Conservation (phyloP, 352 stramenopile species). For the Pythium pyrilobum region DNA sequence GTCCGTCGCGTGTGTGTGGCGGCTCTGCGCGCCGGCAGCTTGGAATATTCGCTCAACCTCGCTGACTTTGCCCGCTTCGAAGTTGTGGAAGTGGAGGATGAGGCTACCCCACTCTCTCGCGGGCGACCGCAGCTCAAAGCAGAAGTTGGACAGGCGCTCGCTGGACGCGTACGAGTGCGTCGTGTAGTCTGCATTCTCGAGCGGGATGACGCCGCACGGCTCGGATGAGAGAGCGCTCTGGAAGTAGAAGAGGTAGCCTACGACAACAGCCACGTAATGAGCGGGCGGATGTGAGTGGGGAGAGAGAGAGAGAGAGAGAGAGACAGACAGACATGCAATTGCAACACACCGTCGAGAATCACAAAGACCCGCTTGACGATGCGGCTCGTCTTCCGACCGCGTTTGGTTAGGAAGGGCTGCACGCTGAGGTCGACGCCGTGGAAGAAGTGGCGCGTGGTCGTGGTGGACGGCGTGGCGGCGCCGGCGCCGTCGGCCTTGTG, state of each 20-base stretch:
- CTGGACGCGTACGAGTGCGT: constrained; percentile 69
- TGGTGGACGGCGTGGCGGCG: not conserved
- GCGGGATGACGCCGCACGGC: constrained; percentile 54
- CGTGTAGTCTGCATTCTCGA: constrained; percentile 63
- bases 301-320: not conserved
- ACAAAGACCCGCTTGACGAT: constrained; percentile 73
- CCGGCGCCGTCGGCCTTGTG: not conserved
- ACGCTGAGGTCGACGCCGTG: constrained; percentile 52
- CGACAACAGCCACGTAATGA: not conserved
- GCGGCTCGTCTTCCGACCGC: constrained; percentile 54
- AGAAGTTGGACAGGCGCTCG: constrained; percentile 59
- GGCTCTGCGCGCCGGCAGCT: constrained; percentile 29
- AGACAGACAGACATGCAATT: not conserved
- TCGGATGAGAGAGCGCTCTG: constrained; percentile 37
- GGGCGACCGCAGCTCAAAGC: constrained; percentile 61
- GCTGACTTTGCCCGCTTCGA: constrained; percentile 29
- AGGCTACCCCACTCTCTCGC: constrained; percentile 63
- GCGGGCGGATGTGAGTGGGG: not conserved
- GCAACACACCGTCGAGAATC: constrained; percentile 50
- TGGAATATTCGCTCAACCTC: constrained; percentile 59
- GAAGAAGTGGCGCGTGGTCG: constrained; percentile 33
- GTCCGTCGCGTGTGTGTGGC: constrained; percentile 3
- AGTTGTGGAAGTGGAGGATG: constrained; percentile 71
- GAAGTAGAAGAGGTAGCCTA: constrained; percentile 83
- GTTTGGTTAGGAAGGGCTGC: constrained; percentile 73